Percentiles rank a stretch among this genome's conserved stretches.
These are phyloP conservation scores for Cyclocybe cylindracea DNA, from an alignment of 768 basidiomycete genomes.

Conservation along the genomic window DNA sequence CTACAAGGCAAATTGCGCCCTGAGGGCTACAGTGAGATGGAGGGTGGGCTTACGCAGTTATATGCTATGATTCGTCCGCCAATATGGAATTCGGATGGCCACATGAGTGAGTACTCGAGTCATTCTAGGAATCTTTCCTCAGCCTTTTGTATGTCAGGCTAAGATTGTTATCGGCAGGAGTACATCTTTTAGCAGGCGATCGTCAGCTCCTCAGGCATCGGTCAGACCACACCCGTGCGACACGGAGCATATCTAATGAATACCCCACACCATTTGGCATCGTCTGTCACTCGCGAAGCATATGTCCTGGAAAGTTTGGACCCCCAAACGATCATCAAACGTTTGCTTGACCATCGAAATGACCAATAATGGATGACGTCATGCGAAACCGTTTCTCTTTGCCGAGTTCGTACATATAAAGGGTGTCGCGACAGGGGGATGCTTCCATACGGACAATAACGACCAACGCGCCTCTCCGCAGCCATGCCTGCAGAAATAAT, in stretches of 20 bases:
- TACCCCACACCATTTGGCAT: no score
- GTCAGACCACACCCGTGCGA: no score
- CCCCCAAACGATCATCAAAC: no score
- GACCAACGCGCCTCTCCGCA: background rate
- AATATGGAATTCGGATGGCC: background rate
- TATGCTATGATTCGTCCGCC: background rate
- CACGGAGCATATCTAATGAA: no score
- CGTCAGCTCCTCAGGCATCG: no score
- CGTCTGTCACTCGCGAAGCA: no score
- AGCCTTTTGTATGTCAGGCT: no score
- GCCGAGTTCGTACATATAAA: background rate
- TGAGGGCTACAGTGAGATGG: background rate
- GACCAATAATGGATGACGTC: constrained; percentile 13
- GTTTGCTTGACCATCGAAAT: background rate
- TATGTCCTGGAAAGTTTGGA: no score
- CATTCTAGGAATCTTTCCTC: no score
- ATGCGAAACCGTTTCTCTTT: constrained; percentile 5
- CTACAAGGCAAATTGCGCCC: background rate
- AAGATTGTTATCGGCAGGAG: no score
- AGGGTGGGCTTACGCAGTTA: background rate
- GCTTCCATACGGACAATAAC: background rate
- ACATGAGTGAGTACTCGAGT: background rate
- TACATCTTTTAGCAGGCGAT: no score
- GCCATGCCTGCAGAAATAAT: constrained; percentile 50
- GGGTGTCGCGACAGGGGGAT: background rate